Base-by-base conservation (phyloP, 768 basidiomycete species). In the Hygrophorus russula region DNA sequence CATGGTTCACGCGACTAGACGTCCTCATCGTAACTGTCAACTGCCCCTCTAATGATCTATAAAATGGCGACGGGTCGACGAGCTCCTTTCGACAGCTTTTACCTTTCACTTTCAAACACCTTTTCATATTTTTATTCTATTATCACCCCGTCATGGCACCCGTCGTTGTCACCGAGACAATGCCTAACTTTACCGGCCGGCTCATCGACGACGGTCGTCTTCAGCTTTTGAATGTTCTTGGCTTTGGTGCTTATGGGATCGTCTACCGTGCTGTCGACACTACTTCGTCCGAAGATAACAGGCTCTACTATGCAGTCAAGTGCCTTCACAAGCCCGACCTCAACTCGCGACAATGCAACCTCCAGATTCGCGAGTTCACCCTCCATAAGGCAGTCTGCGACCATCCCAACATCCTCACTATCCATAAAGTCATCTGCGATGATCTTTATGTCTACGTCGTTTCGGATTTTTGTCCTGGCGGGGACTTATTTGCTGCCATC, bases 401-500 rank as follows among this genome's bases (percentile, higher is more conserved):
- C 6, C 80, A 80, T 48, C 68, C 71, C 6, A 75, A 78, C 50
- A 70, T 96, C 55, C 71, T 90, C 45, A 78, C 78, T 2, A 64
- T 91, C 39, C 76, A 81, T 56, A 68, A 74, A 18, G 67, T 75
- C 45, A 66, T 87, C 55, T 68, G 70, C 45, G 80, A 85, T 49
- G 68, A 69, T 15, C 58, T 64, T 14, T 79, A 68, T 56, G 56
- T 86, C 50, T 91, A 80, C 63, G 69, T 90, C 49, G 70, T 83
- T 38, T 62, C 80, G 51, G 76, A 80, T 44, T 62, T 71, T 28
- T 74, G 69, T 47, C 39, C 58, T 11, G 74, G 73, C 37, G 80
- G 83, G 2, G 85, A 90, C 58, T 59, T 91, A 38, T 85, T 82
- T 53, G 68, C 61, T 43, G 78, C 76, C n/a, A 82, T 88, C 59